A percentile compares a stretch with the other conserved stretches of the same genome.
Conservation (phyloP, 225 moss, liverwort and hornwort genomes). For the Polytrichum commune region DNA sequence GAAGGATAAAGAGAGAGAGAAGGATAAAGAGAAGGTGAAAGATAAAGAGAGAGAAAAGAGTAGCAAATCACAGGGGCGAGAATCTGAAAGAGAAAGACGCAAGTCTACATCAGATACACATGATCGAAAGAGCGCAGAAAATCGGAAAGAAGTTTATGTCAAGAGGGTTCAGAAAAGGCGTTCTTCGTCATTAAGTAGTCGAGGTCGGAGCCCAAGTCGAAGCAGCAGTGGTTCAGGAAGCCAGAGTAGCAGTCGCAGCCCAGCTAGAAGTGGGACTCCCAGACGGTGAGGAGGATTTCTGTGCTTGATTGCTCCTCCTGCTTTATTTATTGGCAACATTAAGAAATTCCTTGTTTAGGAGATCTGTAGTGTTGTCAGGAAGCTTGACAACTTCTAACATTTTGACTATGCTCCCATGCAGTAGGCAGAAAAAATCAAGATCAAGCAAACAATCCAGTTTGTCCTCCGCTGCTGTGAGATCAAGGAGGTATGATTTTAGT, state of each 20-base stretch:
- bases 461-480: constrained; percentile 70
- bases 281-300: constrained; percentile 58
- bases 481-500: constrained; percentile 71
- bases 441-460: constrained; percentile 59
- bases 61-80: constrained; percentile 48
- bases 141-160: constrained; percentile 48
- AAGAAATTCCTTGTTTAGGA: no score
- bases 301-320: no score
- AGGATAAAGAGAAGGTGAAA: constrained; percentile 58
- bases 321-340: no score
- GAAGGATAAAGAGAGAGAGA: constrained; percentile 30
- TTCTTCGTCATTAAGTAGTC: constrained; percentile 80
- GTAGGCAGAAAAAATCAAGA: constrained; percentile 50
- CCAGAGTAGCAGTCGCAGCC: constrained; percentile 76
- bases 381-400: no score
- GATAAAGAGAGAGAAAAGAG: constrained; percentile 59
- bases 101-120: constrained; percentile 52
- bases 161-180: constrained; percentile 54
- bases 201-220: constrained; percentile 56
- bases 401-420: constrained; percentile 14
- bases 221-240: constrained; percentile 74
- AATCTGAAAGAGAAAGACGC: constrained; percentile 64
- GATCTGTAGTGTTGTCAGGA: no score
- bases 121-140: constrained; percentile 61
- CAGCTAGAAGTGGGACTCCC: constrained; percentile 54